A percentile compares a stretch with the other conserved stretches of the same genome.
Evolutionary conservation across 2,329 filamentous ascomycete genomes (phyloP).

Genomic region (Stemphylium vesicarium): DNA sequence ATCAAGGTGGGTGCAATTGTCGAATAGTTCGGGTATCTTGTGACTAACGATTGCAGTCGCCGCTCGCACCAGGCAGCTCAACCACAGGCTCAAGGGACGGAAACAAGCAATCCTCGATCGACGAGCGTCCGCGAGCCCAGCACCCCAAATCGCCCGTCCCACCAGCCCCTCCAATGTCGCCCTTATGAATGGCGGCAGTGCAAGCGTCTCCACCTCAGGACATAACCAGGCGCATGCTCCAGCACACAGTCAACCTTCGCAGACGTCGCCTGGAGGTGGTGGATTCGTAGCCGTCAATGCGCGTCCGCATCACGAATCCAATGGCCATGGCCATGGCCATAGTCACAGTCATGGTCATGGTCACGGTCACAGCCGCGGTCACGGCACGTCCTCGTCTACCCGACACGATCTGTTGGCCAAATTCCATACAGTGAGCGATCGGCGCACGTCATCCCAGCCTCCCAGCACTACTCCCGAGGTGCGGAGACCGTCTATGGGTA

Average conservation of each 20-base stretch:
- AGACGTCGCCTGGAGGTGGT: conserved; percentile 49
- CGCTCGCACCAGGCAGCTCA: conserved; percentile 76
- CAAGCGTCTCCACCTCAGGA: conserved; percentile 18
- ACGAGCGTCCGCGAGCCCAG: conserved; percentile 58
- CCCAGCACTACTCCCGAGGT: conserved; percentile 31
- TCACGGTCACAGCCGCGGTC: conserved; percentile 30
- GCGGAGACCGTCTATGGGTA: conserved; percentile 37
- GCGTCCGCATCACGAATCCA: conserved; percentile 51
- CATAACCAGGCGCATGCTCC: conserved; percentile 11
- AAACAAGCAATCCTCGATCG: conserved; percentile 74
- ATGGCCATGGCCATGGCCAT: conserved; percentile 14
- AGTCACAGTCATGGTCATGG: conserved; percentile 32
- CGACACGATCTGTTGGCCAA: conserved; percentile 67
- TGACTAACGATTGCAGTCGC: conserved; percentile 58
- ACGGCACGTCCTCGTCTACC: conserved; percentile 62
- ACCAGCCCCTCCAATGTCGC: conserved; percentile 52
- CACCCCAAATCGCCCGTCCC: conserved; percentile 39
- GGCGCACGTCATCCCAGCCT: conserved; percentile 42
- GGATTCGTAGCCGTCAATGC: conserved; percentile 67
- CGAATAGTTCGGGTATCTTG: background rate
- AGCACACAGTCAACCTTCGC: conserved; percentile 17
- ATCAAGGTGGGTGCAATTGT: conserved; percentile 63
- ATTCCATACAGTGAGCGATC: conserved; percentile 66
- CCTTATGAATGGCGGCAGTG: conserved; percentile 49
- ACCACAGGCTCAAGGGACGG: conserved; percentile 78